Evolutionary conservation across 179 eudicot species (phyloP), one percentile per base, ranked within the genome.

Genomic region (Pouteria campechiana): DNA sequence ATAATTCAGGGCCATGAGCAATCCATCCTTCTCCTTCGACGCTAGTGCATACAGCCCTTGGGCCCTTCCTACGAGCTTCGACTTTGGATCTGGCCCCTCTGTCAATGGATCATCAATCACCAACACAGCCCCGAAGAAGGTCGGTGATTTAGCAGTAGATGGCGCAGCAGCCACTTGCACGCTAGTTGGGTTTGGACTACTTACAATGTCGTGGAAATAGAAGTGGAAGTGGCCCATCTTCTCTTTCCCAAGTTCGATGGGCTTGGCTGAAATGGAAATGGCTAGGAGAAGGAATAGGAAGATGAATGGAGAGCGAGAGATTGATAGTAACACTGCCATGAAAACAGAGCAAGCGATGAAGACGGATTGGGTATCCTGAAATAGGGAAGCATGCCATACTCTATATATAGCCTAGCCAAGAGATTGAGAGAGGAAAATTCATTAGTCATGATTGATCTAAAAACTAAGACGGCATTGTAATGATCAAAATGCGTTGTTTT

Each of bases 11-110:
- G 29, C 77, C 87, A 78, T 75, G 40, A 75, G 18, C 0, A 71
- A 27, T 0, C 72, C 82, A 0, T n/a, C 10, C 1, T 64, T 45
- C 4, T 19, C 7, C 16, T 41, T 45, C 22, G 58, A 64, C 0
- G 82, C 79, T 3, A 63, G 65, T 7, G 64, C 78, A 22, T 75
- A 75, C 23, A 75, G 57, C n/a, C 83, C 83, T 45, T 75, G 83
- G 0, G 86, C 76, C 9, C 61, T 41, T 4, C 88, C 83, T 5
- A 79, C 68, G 0, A 48, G 7, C 6, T 52, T 69, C 5, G 76
- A 74, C 2, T 24, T 21, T n/a, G 39, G 5, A 0, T 55, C 54
- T 0, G 67, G 73, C 17, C 67, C 70, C 13, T 22, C 39, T 0
- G 76, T 65, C 17, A 69, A 12, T 3, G 67, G 53, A 46, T 72